Percentiles rank a stretch among this genome's conserved stretches.
phyloP scores from a whole-genome alignment of 1,139 yeast species.

The Protomyces inundatus region DNA sequence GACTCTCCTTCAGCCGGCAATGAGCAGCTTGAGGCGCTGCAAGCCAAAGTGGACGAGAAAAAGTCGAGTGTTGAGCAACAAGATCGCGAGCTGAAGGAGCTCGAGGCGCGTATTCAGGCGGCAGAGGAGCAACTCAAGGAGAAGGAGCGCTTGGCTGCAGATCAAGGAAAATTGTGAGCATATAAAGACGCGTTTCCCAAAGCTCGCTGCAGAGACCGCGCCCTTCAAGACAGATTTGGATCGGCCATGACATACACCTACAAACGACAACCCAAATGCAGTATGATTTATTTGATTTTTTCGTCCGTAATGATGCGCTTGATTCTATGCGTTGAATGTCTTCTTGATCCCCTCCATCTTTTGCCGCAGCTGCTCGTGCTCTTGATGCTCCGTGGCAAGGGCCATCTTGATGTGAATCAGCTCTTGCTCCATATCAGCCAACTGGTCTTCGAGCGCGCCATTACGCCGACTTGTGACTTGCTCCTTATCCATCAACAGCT shows the following conservation, averaged over 20 bases:
- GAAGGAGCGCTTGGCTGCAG: not conserved
- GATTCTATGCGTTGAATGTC: slow-evolving; percentile 16
- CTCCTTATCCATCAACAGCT: slow-evolving; percentile 50
- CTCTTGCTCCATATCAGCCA: slow-evolving; percentile 21
- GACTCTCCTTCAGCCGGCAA: not conserved
- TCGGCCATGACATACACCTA: not conserved
- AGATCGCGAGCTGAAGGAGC: not conserved
- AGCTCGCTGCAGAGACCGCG: too few species aligned
- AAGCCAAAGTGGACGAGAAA: not conserved
- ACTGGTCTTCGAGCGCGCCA: slow-evolving; percentile 11
- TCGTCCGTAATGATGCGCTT: not conserved
- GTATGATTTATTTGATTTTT: not conserved
- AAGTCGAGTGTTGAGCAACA: not conserved
- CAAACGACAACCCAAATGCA: not conserved
- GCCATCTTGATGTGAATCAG: slow-evolving; percentile 19
- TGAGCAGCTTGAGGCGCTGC: not conserved
- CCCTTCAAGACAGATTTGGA: not conserved
- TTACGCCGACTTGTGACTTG: slow-evolving; percentile 2
- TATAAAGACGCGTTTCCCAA: too few species aligned
- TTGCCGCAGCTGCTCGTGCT: slow-evolving; percentile 4
- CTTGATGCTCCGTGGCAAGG: slow-evolving; percentile 21
- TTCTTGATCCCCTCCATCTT: slow-evolving; percentile 23
- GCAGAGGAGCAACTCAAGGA: not conserved
- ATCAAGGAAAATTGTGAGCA: too few species aligned
- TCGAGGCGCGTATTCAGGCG: not conserved